Base-by-base conservation (phyloP, 1,284 basidiomycete genomes). In the Omphalotus olearius region DNA sequence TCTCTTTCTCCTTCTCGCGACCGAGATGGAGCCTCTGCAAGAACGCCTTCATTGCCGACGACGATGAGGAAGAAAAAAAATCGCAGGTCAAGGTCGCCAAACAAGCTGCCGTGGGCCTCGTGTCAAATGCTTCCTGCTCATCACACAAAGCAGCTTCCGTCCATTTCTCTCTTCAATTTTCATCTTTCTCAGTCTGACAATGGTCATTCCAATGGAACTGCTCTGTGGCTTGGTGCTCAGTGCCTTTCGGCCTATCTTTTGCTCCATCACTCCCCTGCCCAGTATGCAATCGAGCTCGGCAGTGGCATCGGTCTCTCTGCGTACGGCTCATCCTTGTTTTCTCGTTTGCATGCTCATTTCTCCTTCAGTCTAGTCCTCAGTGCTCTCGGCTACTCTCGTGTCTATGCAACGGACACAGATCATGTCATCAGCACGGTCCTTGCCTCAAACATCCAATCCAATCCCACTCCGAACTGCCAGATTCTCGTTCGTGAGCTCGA, bases 211-310 rank as follows among this genome's bases (percentile, higher is more conserved):
- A 93, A 90, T 56, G 93, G 92, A 16, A 91, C 90, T n/a, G 83
- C 89, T 1, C 79, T 95, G 51, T 95, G 93, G 93, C 82, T 93
- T 51, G 83, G 84, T 38, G 87, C 81, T 0, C 91, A 93, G 66
- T 78, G 85, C 59, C 76, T 93, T 35, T 76, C 86, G 6, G 64
- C 75, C 44, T 90, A 82, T 62, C 73, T 91, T n/a, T 66, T 73
- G 16, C 52, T 60, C 47, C 51, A 64, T 16, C 61, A 63, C 48
- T 37, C 47, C 36, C 48, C 54, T 41, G 57, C 57, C 39, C 36
- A 57, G 56, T 57, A 57, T 39, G 85, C 79, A 3, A 72, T 93
- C 53, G 93, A 96, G 63, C 73, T 95, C 16, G 93, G 92, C 50
- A 84, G 85, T 59, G 92, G 93, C 26, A 82, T 90, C 47, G 92